phyloP scores from a whole-genome alignment of 2,329 filamentous ascomycete genomes.

The Lachnellula subtilissima region DNA sequence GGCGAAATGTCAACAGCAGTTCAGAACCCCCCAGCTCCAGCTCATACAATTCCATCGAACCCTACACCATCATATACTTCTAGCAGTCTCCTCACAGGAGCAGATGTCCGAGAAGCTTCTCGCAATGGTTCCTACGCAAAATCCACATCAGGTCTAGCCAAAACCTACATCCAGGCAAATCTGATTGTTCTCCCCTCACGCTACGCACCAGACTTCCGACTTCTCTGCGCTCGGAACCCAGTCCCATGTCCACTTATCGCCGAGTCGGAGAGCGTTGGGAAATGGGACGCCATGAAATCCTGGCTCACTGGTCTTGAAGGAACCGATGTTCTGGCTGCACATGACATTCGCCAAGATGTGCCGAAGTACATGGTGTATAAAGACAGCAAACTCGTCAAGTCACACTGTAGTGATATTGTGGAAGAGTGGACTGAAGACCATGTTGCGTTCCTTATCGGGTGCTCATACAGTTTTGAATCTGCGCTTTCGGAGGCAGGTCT shows the following conservation, averaged over 20 bases:
- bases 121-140: conserved; percentile 12
- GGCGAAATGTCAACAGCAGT: background rate
- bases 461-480: conserved; percentile 58
- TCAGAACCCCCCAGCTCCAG: background rate
- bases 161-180: conserved; percentile 56
- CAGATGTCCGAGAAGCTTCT: conserved; percentile 12
- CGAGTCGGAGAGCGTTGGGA: conserved; percentile 43
- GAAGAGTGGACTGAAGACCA: conserved; percentile 53
- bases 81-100: conserved; percentile 11
- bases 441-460: conserved; percentile 59
- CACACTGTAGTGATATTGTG: conserved; percentile 40
- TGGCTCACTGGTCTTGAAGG: conserved; percentile 30
- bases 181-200: conserved; percentile 53
- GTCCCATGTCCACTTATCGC: conserved; percentile 58
- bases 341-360: conserved; percentile 54
- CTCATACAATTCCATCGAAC: background rate
- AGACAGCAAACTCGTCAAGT: conserved; percentile 39
- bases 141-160: conserved; percentile 50
- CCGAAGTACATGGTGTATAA: conserved; percentile 56
- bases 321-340: conserved; percentile 34
- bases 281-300: conserved; percentile 37
- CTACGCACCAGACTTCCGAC: conserved; percentile 53
- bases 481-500: conserved; percentile 49
- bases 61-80: background rate
- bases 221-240: conserved; percentile 56